Evolutionary conservation across 2,329 filamentous ascomycete genomes (phyloP).

Genomic region (Apiospora hydei): DNA sequence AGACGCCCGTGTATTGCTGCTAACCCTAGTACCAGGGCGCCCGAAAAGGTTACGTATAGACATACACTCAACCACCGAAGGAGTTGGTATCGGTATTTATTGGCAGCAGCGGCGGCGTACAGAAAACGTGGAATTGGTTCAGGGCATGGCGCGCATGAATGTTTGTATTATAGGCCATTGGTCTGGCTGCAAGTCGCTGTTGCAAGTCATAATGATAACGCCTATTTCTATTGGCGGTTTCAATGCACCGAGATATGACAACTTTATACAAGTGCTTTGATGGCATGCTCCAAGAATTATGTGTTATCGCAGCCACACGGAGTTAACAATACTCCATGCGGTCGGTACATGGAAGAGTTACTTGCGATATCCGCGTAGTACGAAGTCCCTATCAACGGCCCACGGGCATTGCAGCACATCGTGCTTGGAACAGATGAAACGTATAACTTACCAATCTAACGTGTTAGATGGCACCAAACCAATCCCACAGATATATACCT

Average conservation of each 20-base stretch:
- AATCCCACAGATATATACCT: not conserved
- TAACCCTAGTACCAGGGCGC: conserved; percentile 57
- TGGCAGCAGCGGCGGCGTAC: conserved; percentile 35
- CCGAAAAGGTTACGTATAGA: conserved; percentile 73
- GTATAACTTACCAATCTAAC: too few species aligned
- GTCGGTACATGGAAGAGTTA: not conserved
- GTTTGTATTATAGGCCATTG: conserved; percentile 21
- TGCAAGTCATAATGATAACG: conserved; percentile 9
- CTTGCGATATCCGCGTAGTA: not conserved
- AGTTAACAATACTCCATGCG: not conserved
- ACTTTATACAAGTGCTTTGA: not conserved
- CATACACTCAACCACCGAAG: conserved; percentile 32
- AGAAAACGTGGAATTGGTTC: conserved; percentile 31
- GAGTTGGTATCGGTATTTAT: conserved; percentile 25
- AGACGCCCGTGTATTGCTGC: not conserved
- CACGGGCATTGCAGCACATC: not conserved
- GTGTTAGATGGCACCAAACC: not conserved
- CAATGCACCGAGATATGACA: conserved; percentile 7
- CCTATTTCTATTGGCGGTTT: not conserved
- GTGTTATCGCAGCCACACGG: not conserved
- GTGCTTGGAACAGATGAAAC: not conserved
- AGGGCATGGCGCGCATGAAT: conserved; percentile 22
- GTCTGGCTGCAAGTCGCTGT: conserved; percentile 12
- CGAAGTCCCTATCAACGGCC: not conserved
- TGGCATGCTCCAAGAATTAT: not conserved